Percentiles rank a stretch among this genome's conserved stretches.
These are phyloP conservation scores for Plectosphaerella cucumerina DNA, from an alignment of 2,329 filamentous ascomycete genomes.

Conservation along the genomic window DNA sequence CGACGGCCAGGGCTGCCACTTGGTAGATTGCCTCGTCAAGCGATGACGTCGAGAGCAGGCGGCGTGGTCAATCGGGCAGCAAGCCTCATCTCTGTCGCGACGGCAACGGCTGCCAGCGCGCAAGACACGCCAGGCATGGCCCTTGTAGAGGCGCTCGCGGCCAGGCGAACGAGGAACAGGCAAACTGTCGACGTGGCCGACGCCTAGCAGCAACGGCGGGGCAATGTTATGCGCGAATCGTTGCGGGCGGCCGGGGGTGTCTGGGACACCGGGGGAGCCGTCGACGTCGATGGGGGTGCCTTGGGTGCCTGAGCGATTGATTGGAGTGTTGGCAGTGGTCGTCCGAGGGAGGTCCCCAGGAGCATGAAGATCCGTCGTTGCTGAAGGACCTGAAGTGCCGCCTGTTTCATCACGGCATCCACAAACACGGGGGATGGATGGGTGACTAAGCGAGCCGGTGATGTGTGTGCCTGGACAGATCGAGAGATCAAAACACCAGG, in stretches of 20 bases:
- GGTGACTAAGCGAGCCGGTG: not conserved
- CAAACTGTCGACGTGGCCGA: not conserved
- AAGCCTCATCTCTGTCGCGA: constrained; percentile 2
- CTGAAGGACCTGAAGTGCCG: not conserved
- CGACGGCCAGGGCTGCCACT: not conserved
- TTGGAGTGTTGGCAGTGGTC: not conserved
- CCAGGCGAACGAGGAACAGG: not conserved
- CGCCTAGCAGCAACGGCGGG: not conserved
- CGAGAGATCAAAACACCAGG: too few species aligned
- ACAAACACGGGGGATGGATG: not conserved
- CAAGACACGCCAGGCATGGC: not conserved
- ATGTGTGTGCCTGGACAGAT: too few species aligned
- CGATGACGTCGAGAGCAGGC: not conserved
- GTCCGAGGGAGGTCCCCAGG: not conserved
- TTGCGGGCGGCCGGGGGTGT: too few species aligned
- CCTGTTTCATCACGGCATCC: not conserved
- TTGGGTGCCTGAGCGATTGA: too few species aligned
- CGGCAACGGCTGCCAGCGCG: constrained; percentile 1
- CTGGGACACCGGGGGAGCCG: too few species aligned
- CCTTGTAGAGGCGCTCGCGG: not conserved
- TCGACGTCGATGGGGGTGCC: too few species aligned
- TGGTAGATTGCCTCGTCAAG: not conserved
- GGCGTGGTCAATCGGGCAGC: not conserved
- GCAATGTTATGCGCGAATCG: not conserved
- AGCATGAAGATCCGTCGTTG: not conserved